Conservation (phyloP, 2,329 filamentous ascomycete genomes). For the Coniochaeta sp. region DNA sequence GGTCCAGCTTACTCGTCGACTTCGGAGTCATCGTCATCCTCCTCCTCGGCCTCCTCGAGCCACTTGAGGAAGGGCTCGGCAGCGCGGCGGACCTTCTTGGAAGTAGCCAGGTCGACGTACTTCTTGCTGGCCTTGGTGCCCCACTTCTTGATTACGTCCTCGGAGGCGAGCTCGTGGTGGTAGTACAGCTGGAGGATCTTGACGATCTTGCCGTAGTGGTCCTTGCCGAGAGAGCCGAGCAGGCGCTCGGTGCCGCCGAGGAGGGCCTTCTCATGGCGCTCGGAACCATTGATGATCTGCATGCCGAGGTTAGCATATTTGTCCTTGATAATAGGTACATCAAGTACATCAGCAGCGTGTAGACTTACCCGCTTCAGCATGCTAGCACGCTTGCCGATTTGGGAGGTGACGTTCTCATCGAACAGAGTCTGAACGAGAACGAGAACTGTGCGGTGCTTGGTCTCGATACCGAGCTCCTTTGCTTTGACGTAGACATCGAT, state of each 20-base stretch:
- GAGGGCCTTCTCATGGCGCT: slow-evolving; percentile 92
- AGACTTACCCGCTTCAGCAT: slow-evolving; percentile 78
- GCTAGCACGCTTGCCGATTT: slow-evolving; percentile 74
- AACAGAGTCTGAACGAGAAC: slow-evolving; percentile 93
- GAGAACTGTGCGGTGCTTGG: slow-evolving; percentile 86
- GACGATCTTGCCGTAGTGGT: slow-evolving; percentile 67
- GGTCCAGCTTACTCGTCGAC: slow-evolving; percentile 19
- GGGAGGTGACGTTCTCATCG: slow-evolving; percentile 78
- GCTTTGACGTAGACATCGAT: slow-evolving; percentile 94
- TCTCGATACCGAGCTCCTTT: slow-evolving; percentile 89
- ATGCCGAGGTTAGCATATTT: slow-evolving; percentile 19
- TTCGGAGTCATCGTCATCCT: slow-evolving; percentile 53
- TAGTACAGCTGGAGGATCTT: slow-evolving; percentile 88
- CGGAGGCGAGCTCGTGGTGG: slow-evolving; percentile 78
- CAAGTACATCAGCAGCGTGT: background rate
- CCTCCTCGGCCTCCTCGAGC: slow-evolving; percentile 81
- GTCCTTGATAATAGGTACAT: no score
- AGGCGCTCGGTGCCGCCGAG: slow-evolving; percentile 94
- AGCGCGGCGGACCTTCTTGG: slow-evolving; percentile 92
- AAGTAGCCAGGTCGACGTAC: slow-evolving; percentile 82
- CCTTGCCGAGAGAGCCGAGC: slow-evolving; percentile 61
- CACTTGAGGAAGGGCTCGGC: slow-evolving; percentile 91
- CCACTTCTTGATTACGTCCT: slow-evolving; percentile 87
- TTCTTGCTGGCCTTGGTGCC: slow-evolving; percentile 96
- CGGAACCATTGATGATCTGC: slow-evolving; percentile 68